phyloP scores from a whole-genome alignment of 2,329 filamentous ascomycete genomes.

The Fusarium palustre region DNA sequence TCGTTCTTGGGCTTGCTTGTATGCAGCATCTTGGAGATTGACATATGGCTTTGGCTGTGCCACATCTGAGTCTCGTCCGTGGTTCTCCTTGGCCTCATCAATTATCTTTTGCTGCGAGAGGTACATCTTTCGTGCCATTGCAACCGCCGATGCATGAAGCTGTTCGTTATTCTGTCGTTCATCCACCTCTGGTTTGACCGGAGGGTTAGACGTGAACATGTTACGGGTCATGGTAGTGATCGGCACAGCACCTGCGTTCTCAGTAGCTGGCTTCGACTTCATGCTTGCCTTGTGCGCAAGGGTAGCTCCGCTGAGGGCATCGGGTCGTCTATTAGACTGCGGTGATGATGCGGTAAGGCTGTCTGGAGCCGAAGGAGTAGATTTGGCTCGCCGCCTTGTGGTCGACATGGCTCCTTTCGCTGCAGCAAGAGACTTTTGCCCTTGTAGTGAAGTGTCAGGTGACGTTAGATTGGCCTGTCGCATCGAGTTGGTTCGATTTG shows the following conservation, averaged over 20 bases:
- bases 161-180: conserved; percentile 79
- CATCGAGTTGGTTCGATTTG: conserved; percentile 50
- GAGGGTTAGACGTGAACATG: conserved; percentile 83
- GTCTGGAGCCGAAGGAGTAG: conserved; percentile 63
- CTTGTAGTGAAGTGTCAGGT: conserved; percentile 59
- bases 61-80: conserved; percentile 50
- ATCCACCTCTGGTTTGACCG: conserved; percentile 76
- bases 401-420: conserved; percentile 80
- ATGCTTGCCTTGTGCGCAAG: conserved; percentile 69
- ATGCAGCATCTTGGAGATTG: conserved; percentile 86
- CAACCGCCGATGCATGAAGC: conserved; percentile 83
- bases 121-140: conserved; percentile 92
- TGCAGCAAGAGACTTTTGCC: conserved; percentile 76
- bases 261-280: conserved; percentile 59
- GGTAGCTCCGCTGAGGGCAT: conserved; percentile 79
- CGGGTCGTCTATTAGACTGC: conserved; percentile 63
- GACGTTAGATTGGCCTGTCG: conserved; percentile 37
- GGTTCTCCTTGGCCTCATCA: conserved; percentile 60
- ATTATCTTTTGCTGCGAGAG: conserved; percentile 72
- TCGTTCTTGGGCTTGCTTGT: conserved; percentile 85
- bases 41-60: conserved; percentile 65
- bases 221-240: conserved; percentile 75
- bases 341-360: conserved; percentile 30
- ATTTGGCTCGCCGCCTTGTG: conserved; percentile 71
- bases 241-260: conserved; percentile 74